Conservation (phyloP, 441 rosid genomes). For the Gossypium schwendimanii region DNA sequence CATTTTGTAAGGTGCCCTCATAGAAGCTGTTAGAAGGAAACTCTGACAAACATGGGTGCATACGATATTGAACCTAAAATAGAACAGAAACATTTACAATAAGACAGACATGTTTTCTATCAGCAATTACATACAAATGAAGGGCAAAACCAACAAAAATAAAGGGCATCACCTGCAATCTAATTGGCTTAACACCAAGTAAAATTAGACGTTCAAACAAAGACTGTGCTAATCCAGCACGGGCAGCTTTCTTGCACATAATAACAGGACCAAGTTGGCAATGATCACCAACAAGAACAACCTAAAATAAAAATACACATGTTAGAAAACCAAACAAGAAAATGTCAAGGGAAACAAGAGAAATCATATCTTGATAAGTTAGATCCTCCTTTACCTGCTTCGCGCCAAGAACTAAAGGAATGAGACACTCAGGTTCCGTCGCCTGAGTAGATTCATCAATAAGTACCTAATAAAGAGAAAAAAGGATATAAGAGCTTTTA, state of each 20-base stretch:
- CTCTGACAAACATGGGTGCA: constrained; percentile 97
- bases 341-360: background rate
- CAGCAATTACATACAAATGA: background rate
- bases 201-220: constrained; percentile 94
- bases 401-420: constrained; percentile 95
- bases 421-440: constrained; percentile 97
- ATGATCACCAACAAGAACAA: constrained; percentile 97
- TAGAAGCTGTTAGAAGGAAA: constrained; percentile 97
- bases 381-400: constrained; percentile 60
- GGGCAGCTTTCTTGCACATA: constrained; percentile 99
- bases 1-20: constrained; percentile 97
- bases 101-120: background rate
- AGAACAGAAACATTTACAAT: constrained; percentile 1
- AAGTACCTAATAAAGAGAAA: constrained; percentile 58
- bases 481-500: constrained; percentile 22
- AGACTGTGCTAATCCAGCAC: constrained; percentile 98
- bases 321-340: constrained; percentile 20
- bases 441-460: constrained; percentile 99
- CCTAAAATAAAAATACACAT: constrained; percentile 34
- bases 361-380: background rate
- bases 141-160: background rate
- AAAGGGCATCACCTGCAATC: constrained; percentile 70
- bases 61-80: constrained; percentile 90
- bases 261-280: constrained; percentile 99
- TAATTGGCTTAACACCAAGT: constrained; percentile 97